phyloP scores from a whole-genome alignment of 176 grass and related monocot species.

The Zizania latifolia region DNA sequence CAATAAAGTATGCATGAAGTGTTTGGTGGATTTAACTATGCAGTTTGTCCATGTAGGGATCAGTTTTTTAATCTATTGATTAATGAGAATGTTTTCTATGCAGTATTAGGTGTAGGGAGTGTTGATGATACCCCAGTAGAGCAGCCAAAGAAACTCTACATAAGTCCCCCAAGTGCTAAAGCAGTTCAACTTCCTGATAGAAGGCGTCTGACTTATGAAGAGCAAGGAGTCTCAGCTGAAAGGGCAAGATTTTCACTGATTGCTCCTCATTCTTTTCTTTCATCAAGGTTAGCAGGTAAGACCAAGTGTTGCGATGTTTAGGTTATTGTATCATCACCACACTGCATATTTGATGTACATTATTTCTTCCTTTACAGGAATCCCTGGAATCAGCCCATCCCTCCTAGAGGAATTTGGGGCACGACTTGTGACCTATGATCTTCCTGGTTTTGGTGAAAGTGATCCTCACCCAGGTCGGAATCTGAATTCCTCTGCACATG shows the following conservation, averaged over 20 bases:
- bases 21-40: neutral
- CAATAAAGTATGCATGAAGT: neutral
- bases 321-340: neutral
- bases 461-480: constrained; percentile 80
- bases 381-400: constrained; percentile 65
- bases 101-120: constrained; percentile 64
- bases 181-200: constrained; percentile 87
- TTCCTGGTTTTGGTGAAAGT: constrained; percentile 99
- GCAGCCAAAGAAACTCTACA: constrained; percentile 65
- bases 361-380: constrained; percentile 49
- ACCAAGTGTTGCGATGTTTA: neutral
- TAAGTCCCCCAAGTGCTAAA: constrained; percentile 68
- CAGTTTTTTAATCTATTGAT: constrained; percentile 6
- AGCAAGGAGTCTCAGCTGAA: constrained; percentile 66
- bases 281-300: constrained; percentile 79
- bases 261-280: constrained; percentile 91
- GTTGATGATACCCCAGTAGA: constrained; percentile 40
- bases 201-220: constrained; percentile 65
- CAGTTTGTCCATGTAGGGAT: constrained; percentile 8
- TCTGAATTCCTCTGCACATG: constrained; percentile 86
- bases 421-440: constrained; percentile 81
- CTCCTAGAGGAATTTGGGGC: constrained; percentile 90
- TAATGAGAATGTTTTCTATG: constrained; percentile 27
- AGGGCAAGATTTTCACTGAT: constrained; percentile 82
- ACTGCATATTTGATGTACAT: constrained; percentile 12